These are phyloP conservation scores for Eucalyptus shirleyi DNA, from an alignment of 345 rosid species.

Conservation along the genomic window DNA sequence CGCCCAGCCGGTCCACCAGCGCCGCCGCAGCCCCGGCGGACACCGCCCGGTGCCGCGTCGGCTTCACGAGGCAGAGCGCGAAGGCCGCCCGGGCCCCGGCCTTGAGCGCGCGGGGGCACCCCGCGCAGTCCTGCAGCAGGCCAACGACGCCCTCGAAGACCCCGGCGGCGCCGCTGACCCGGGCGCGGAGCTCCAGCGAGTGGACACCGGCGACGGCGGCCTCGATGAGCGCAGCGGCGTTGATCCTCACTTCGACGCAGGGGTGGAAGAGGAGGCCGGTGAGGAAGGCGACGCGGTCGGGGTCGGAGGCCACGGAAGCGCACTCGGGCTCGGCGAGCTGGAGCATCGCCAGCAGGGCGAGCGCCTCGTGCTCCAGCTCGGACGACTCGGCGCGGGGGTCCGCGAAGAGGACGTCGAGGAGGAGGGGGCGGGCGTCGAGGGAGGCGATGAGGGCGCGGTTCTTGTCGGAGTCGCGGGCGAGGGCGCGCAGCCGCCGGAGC, in stretches of 20 bases:
- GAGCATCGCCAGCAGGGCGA: conserved; percentile 50
- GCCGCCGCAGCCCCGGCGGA: conserved; percentile 65
- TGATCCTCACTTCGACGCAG: conserved; percentile 52
- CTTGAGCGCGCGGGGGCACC: conserved; percentile 58
- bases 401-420: conserved; percentile 30
- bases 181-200: conserved; percentile 48
- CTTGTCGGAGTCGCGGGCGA: conserved; percentile 86
- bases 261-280: conserved; percentile 44
- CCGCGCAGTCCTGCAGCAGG: conserved; percentile 32
- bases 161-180: conserved; percentile 38
- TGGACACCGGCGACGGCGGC: conserved; percentile 57
- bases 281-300: conserved; percentile 25
- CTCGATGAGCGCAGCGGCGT: conserved; percentile 76
- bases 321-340: conserved; percentile 63
- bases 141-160: conserved; percentile 73
- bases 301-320: conserved; percentile 37
- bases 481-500: conserved; percentile 62
- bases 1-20: conserved; percentile 55
- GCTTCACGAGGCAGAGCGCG: conserved; percentile 75
- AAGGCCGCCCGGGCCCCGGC: conserved; percentile 71
- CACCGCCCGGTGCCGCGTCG: conserved; percentile 68
- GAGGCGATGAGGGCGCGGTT: conserved; percentile 58
- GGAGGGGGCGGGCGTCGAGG: conserved; percentile 37
- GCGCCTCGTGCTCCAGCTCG: conserved; percentile 53
- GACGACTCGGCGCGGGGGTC: conserved; percentile 13